Evolutionary conservation across 2,329 filamentous ascomycete species (phyloP).

Genomic region (Monosporascus sp.): DNA sequence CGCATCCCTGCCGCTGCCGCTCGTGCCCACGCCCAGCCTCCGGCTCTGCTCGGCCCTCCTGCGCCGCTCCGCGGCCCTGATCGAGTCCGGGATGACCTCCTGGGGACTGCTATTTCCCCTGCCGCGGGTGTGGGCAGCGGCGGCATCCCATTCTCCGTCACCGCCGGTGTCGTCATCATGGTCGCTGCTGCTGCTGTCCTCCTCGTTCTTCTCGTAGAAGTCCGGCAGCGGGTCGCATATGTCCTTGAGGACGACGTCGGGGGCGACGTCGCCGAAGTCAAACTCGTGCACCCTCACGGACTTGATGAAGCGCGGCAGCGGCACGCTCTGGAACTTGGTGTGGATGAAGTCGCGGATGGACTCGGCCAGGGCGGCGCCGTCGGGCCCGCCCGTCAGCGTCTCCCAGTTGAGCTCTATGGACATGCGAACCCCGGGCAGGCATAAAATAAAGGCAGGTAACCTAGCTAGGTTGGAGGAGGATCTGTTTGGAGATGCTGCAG

Average conservation of each 20-base stretch:
- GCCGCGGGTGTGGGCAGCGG: background rate
- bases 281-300: constrained; percentile 93
- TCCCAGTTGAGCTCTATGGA: constrained; percentile 98
- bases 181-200: constrained; percentile 53
- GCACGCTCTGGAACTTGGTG: constrained; percentile 88
- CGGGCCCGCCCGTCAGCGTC: constrained; percentile 79
- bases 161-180: constrained; percentile 19
- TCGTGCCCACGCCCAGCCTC: constrained; percentile 13
- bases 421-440: constrained; percentile 46
- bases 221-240: constrained; percentile 93
- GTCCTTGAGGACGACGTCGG: constrained; percentile 88
- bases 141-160: constrained; percentile 17
- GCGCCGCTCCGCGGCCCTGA: constrained; percentile 29
- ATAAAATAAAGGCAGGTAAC: too few relatives aligned
- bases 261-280: constrained; percentile 78
- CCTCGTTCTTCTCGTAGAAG: constrained; percentile 83
- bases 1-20: constrained; percentile 7
- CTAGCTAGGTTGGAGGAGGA: too few relatives aligned
- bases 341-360: constrained; percentile 90
- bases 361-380: constrained; percentile 78
- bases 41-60: constrained; percentile 27
- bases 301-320: constrained; percentile 91
- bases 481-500: background rate
- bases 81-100: constrained; percentile 25
- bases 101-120: background rate